Conservation (phyloP, 345 rosid species). For the Hirschfeldia incana region DNA sequence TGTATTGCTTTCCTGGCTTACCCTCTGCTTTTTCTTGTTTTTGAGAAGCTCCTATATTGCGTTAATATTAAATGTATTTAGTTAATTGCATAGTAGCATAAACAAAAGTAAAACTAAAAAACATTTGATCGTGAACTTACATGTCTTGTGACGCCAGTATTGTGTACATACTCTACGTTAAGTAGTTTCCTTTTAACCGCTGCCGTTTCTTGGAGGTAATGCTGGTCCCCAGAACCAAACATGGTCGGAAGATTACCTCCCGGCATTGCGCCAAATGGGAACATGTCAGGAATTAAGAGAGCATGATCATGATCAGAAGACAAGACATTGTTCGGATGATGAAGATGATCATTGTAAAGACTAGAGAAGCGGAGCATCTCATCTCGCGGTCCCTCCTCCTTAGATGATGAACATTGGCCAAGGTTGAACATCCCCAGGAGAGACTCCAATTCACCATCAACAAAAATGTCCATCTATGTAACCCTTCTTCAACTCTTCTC, state of each 20-base stretch:
- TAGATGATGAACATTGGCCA: constrained; percentile 36
- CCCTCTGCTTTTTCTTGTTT: constrained; percentile 49
- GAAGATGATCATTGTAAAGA: constrained; percentile 33
- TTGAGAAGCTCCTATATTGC: constrained; percentile 29
- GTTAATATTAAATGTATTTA: neutral
- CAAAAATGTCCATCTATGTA: constrained; percentile 34
- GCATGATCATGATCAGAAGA: constrained; percentile 36
- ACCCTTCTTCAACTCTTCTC: constrained; percentile 13
- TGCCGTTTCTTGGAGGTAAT: constrained; percentile 18
- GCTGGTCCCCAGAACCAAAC: constrained; percentile 37
- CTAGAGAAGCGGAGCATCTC: constrained; percentile 35
- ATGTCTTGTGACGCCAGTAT: constrained; percentile 24
- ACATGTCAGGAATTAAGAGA: constrained; percentile 30
- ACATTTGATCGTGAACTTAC: constrained; percentile 22
- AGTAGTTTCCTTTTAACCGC: constrained; percentile 33
- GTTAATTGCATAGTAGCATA: neutral
- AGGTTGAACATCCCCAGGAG: constrained; percentile 41
- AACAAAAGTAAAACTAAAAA: neutral
- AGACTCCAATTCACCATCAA: constrained; percentile 44
- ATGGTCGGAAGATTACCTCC: constrained; percentile 32
- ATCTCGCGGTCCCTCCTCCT: constrained; percentile 24
- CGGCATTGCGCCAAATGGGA: neutral
- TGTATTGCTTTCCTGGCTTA: constrained; percentile 29
- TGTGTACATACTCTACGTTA: constrained; percentile 13
- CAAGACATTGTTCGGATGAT: constrained; percentile 14